Conservation (phyloP, 306 rosid genomes). For the Vigna hirtella region DNA sequence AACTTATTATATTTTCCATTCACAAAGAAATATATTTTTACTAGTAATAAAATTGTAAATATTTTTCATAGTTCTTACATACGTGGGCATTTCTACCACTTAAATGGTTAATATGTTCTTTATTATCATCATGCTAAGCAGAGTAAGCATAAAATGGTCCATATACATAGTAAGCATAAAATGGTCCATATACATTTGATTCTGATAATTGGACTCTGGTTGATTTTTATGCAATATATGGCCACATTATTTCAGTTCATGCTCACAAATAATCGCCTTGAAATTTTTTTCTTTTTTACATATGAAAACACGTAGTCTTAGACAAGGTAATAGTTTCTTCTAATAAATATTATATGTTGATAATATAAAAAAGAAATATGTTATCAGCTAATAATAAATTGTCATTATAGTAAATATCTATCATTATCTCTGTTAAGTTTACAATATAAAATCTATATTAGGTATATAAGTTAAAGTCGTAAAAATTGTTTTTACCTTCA, state of each 20-base stretch:
- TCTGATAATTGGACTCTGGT: neutral
- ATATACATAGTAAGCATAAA: neutral
- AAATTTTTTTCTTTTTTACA: too few relatives aligned
- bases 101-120: neutral
- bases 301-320: too few relatives aligned
- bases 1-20: too few relatives aligned
- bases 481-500: conserved; percentile 53
- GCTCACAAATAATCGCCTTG: neutral
- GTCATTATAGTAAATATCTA: neutral
- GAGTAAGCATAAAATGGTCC: neutral
- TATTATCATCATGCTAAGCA: neutral
- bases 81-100: neutral
- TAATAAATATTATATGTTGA: too few relatives aligned
- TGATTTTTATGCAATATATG: neutral
- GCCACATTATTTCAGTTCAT: neutral
- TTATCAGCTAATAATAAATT: too few relatives aligned
- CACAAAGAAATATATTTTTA: too few relatives aligned
- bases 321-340: too few relatives aligned
- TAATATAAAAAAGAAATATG: too few relatives aligned
- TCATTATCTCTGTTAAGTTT: neutral
- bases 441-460: neutral
- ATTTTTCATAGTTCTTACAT: too few relatives aligned
- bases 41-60: too few relatives aligned
- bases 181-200: neutral
- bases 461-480: neutral